A percentile compares a stretch with the other conserved stretches of the same genome.
phyloP scores from a whole-genome alignment of 768 basidiomycete genomes.

The Podaxis carcinomalis region DNA sequence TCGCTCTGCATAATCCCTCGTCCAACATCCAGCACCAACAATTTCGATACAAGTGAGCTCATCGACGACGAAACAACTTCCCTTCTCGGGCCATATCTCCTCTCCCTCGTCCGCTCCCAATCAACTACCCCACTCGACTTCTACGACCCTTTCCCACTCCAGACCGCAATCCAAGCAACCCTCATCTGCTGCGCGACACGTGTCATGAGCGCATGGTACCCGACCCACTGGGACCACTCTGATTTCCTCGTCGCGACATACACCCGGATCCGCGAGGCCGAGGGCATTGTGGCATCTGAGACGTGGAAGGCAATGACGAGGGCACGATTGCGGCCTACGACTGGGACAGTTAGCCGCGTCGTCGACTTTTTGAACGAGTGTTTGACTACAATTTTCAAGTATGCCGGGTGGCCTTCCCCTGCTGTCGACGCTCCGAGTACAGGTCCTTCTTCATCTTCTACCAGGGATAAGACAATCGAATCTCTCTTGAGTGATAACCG shows the following conservation, averaged over 20 bases:
- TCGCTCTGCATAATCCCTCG: slow-evolving; percentile 25
- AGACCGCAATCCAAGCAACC: slow-evolving; percentile 37
- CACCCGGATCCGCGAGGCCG: slow-evolving; percentile 28
- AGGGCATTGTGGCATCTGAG: slow-evolving; percentile 7
- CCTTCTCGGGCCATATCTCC: slow-evolving; percentile 29
- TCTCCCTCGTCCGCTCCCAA: slow-evolving; percentile 23
- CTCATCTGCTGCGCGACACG: slow-evolving; percentile 32
- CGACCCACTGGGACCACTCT: slow-evolving; percentile 37
- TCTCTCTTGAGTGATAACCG: slow-evolving; percentile 10
- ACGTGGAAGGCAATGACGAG: slow-evolving; percentile 25
- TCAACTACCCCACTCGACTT: slow-evolving; percentile 18
- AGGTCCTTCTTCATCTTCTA: slow-evolving; percentile 11
- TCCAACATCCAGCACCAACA: slow-evolving; percentile 14
- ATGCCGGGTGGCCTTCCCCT: background rate
- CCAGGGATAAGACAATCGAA: background rate
- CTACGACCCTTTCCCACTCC: slow-evolving; percentile 30
- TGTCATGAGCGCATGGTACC: slow-evolving; percentile 40
- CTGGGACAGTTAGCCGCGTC: slow-evolving; percentile 9
- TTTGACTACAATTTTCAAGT: slow-evolving; percentile 3
- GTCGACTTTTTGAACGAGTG: slow-evolving; percentile 12
- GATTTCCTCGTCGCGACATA: slow-evolving; percentile 33
- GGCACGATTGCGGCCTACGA: slow-evolving; percentile 12
- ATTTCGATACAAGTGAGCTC: slow-evolving; percentile 18
- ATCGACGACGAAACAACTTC: slow-evolving; percentile 17
- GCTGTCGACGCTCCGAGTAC: background rate